These are phyloP conservation scores for Mortierella sp. DNA, from an alignment of 371 early-diverging fungal species.

Conservation along the genomic window DNA sequence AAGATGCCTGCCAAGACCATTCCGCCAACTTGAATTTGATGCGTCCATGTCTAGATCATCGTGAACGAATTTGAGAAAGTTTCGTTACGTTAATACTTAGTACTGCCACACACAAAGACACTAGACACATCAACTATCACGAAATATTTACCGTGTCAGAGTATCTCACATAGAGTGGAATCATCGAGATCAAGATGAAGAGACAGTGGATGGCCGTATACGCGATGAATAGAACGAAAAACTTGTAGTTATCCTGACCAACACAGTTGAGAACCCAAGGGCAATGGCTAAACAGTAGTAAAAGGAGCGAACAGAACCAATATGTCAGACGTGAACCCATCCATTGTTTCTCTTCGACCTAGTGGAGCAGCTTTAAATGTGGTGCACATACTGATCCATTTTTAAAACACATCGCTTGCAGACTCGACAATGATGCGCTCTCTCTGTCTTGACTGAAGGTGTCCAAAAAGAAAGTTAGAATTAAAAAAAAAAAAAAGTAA, in stretches of 20 bases:
- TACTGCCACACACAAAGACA: background rate
- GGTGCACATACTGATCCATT: constrained; percentile 74
- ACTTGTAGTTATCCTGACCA: constrained; percentile 73
- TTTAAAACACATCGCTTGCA: constrained; percentile 72
- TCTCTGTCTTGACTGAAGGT: constrained; percentile 64
- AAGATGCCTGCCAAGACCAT: constrained; percentile 63
- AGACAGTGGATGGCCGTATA: constrained; percentile 65
- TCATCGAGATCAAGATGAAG: constrained; percentile 59
- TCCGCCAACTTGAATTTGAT: constrained; percentile 47
- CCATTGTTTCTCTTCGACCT: background rate
- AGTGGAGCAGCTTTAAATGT: background rate
- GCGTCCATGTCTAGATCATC: constrained; percentile 34
- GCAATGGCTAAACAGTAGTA: constrained; percentile 63
- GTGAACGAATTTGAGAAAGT: background rate
- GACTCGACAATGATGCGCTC: constrained; percentile 75
- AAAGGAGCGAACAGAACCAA: background rate
- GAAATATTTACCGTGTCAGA: constrained; percentile 56
- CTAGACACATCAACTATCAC: background rate
- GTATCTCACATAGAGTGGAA: constrained; percentile 56
- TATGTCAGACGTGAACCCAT: background rate
- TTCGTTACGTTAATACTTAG: background rate
- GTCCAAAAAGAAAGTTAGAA: background rate
- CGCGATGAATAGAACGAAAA: constrained; percentile 67
- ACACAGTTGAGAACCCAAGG: constrained; percentile 76
- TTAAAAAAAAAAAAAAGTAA: background rate